phyloP scores from a whole-genome alignment of 2,329 filamentous ascomycete genomes.

The Alternaria viburni region DNA sequence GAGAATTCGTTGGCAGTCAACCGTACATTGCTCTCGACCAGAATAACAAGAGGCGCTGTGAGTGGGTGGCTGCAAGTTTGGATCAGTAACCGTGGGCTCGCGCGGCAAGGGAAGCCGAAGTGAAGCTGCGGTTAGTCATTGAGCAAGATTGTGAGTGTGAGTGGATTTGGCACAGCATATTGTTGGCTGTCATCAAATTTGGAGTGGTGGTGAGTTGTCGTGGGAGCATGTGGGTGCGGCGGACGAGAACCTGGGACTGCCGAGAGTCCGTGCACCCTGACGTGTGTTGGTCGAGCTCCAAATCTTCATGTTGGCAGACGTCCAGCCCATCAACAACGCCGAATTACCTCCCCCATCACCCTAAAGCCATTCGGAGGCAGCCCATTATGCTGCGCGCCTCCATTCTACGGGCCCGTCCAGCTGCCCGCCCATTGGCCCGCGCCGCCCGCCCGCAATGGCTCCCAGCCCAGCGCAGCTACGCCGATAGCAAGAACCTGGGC shows the following conservation, averaged over 20 bases:
- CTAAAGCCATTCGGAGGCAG: slow-evolving; percentile 47
- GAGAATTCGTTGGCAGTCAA: not conserved
- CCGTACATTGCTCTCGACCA: not conserved
- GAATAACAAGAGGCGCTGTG: not conserved
- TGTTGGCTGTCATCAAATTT: not conserved
- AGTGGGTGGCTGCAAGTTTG: not conserved
- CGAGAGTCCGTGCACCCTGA: slow-evolving; percentile 17
- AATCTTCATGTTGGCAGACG: slow-evolving; percentile 23
- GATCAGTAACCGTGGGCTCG: not conserved
- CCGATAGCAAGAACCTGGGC: slow-evolving; percentile 51
- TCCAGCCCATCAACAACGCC: slow-evolving; percentile 20
- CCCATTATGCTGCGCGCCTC: slow-evolving; percentile 64
- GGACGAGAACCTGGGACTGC: not conserved
- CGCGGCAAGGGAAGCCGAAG: not conserved
- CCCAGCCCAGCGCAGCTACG: slow-evolving; percentile 57
- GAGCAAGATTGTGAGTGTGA: not conserved
- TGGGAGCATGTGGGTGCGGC: not conserved
- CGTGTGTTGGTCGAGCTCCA: slow-evolving; percentile 15
- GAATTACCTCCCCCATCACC: slow-evolving; percentile 9
- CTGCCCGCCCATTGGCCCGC: slow-evolving; percentile 45
- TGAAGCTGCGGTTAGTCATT: not conserved
- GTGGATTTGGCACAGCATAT: not conserved
- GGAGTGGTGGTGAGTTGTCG: not conserved
- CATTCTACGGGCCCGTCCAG: slow-evolving; percentile 56
- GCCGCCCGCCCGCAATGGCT: slow-evolving; percentile 47